phyloP scores from a whole-genome alignment of 192 early-diverging fungal genomes.

The Coemansia erecta region DNA sequence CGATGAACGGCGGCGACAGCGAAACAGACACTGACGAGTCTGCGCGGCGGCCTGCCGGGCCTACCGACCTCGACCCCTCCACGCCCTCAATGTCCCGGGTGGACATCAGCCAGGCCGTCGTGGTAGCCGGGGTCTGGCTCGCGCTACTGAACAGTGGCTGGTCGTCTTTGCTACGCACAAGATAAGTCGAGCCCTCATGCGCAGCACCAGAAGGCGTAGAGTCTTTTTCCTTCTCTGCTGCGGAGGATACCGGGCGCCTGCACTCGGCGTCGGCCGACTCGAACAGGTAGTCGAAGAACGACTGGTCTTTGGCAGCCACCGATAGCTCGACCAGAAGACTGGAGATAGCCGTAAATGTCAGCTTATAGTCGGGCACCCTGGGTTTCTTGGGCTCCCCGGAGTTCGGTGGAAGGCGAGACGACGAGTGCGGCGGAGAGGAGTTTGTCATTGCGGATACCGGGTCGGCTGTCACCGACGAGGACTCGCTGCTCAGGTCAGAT shows the following conservation, averaged over 20 bases:
- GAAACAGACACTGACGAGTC: not conserved
- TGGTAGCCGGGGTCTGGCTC: not conserved
- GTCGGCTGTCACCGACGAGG: not conserved
- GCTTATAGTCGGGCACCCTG: conserved; percentile 25
- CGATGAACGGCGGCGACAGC: not conserved
- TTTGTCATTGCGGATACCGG: not conserved
- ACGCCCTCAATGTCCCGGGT: not conserved
- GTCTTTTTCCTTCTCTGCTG: not conserved
- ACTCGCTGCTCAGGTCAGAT: not conserved
- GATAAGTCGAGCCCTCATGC: not conserved
- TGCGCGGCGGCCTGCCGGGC: not conserved
- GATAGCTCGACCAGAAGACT: conserved; percentile 24
- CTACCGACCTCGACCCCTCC: not conserved
- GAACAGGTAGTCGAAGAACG: conserved; percentile 29
- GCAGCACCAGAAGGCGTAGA: not conserved
- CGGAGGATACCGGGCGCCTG: not conserved
- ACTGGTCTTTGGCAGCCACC: conserved; percentile 30
- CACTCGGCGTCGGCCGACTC: not conserved
- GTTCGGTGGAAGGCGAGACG: not conserved
- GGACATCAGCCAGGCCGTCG: conserved; percentile 12
- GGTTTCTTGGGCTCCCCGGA: no score
- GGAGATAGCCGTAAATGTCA: conserved; percentile 35
- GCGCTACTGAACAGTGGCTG: not conserved
- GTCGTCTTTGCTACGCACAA: not conserved
- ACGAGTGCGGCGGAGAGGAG: not conserved